A percentile compares a stretch with the other conserved stretches of the same genome.
phyloP scores from a whole-genome alignment of 2,329 filamentous ascomycete species.

The Aspergillus eucalypticola region DNA sequence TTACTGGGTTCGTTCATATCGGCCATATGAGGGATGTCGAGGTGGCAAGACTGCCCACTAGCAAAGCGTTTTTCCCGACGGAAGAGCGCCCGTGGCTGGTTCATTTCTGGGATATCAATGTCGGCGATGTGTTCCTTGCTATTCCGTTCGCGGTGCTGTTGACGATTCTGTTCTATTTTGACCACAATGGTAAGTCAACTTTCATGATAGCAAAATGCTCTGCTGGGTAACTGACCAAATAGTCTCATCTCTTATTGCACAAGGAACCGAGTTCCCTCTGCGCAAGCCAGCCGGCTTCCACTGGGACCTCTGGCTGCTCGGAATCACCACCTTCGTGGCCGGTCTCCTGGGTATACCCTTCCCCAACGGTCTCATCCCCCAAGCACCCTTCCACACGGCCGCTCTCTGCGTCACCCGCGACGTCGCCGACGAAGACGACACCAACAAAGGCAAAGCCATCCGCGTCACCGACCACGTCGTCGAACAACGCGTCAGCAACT shows the following conservation, averaged over 20 bases:
- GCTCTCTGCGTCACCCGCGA: slow-evolving; percentile 70
- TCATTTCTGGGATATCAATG: slow-evolving; percentile 74
- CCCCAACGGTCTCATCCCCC: slow-evolving; percentile 80
- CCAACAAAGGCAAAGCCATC: slow-evolving; percentile 57
- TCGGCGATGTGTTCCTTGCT: slow-evolving; percentile 75
- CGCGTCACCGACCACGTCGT: slow-evolving; percentile 64
- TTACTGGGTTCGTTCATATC: slow-evolving; percentile 84
- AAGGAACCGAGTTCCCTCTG: slow-evolving; percentile 79
- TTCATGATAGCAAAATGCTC: not conserved
- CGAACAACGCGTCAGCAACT: slow-evolving; percentile 76
- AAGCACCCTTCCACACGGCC: slow-evolving; percentile 79
- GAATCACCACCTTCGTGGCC: slow-evolving; percentile 72
- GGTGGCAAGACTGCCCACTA: slow-evolving; percentile 72
- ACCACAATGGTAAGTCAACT: slow-evolving; percentile 71
- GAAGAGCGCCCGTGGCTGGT: slow-evolving; percentile 73
- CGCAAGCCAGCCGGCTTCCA: slow-evolving; percentile 81
- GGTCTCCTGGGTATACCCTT: slow-evolving; percentile 77
- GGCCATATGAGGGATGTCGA: slow-evolving; percentile 74
- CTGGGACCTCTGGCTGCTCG: slow-evolving; percentile 81
- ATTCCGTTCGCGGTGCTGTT: slow-evolving; percentile 83
- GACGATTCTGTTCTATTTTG: slow-evolving; percentile 85
- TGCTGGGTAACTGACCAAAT: not conserved
- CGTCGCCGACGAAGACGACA: slow-evolving; percentile 58
- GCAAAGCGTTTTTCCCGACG: slow-evolving; percentile 77
- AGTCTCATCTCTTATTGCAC: slow-evolving; percentile 80